Evolutionary conservation across 257 asterid species (phyloP).

Genomic region (Solanum clarkiae): DNA sequence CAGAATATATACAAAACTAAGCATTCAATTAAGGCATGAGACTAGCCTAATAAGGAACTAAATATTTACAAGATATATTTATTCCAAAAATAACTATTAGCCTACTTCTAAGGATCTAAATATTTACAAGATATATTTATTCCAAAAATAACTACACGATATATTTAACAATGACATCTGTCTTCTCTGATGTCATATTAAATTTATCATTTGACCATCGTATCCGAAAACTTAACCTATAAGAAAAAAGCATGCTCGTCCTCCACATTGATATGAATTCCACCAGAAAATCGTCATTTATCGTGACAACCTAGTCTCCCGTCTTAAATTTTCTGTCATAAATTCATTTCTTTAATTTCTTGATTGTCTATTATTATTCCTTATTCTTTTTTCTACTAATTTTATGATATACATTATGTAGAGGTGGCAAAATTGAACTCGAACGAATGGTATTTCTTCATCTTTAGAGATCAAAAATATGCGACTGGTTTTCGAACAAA

Average conservation of each 20-base stretch:
- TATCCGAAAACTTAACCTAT: background rate
- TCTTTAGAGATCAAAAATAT: constrained; percentile 72
- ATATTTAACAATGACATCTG: no score
- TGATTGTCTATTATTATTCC: background rate
- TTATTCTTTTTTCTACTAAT: background rate
- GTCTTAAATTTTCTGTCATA: background rate
- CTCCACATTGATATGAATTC: background rate
- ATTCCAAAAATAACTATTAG: no score
- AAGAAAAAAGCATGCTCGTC: no score
- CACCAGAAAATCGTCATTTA: background rate
- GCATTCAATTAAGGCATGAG: no score
- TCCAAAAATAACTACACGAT: no score
- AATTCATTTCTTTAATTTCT: background rate
- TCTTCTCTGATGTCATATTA: no score
- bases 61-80: no score
- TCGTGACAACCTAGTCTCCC: background rate
- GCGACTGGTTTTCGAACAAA: constrained; percentile 70
- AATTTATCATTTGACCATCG: no score
- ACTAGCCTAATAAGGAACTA: no score
- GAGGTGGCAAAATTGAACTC: constrained; percentile 78
- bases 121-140: no score
- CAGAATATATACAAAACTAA: no score
- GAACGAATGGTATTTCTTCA: constrained; percentile 85
- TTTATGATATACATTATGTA: background rate
- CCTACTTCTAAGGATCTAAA: no score